phyloP scores from a whole-genome alignment of 441 rosid species.

The Metrosideros polymorpha region DNA sequence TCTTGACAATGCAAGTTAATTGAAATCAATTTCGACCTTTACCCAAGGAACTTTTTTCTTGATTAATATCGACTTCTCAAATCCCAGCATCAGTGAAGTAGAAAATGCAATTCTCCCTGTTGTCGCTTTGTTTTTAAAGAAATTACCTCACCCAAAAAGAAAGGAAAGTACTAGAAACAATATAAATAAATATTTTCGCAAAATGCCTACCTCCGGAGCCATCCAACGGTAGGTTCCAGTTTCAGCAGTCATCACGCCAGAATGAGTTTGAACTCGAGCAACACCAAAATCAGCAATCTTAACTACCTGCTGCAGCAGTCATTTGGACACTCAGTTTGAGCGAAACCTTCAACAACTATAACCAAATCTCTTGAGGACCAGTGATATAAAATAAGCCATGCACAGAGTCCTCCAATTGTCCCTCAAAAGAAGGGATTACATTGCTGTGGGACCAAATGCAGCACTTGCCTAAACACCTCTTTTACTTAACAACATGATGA shows the following conservation, averaged over 20 bases:
- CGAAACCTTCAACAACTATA: background rate
- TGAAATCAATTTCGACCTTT: background rate
- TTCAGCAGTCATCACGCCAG: conserved; percentile 77
- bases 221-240: conserved; percentile 84
- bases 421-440: background rate
- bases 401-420: background rate
- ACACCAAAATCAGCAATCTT: conserved; percentile 76
- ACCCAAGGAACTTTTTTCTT: background rate
- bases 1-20: background rate
- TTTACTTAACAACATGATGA: background rate
- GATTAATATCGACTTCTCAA: background rate
- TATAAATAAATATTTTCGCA: background rate
- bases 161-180: background rate
- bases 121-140: background rate
- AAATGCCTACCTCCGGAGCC: conserved; percentile 70
- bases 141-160: background rate
- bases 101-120: background rate
- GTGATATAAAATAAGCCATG: background rate
- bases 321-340: background rate
- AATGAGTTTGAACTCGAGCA: conserved; percentile 55
- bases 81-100: background rate
- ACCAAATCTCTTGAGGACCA: background rate
- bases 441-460: background rate
- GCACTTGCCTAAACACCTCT: background rate
- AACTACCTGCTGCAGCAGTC: conserved; percentile 29